Evolutionary conservation across 2,329 filamentous ascomycete genomes (phyloP), one percentile per base, ranked within the genome.

Genomic region (Alternaria postmessia): DNA sequence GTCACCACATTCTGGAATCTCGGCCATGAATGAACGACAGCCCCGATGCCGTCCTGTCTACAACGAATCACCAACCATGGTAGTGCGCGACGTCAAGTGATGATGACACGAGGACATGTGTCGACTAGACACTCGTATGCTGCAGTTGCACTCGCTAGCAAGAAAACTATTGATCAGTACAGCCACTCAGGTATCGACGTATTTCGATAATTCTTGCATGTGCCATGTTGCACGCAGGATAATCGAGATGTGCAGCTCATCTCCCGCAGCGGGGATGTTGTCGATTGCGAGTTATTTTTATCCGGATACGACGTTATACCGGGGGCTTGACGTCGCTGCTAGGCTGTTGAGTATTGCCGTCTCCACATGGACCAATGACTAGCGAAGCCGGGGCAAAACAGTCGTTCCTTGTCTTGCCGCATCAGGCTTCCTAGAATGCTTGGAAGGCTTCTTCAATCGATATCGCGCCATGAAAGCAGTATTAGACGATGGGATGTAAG

Each of bases 201-300:
- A 22, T 38, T 36, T 49, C 32, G 32, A 49, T 26, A 22, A 48
- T n/a, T 12, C 11, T 43, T 12, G 11, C 39, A 18, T 42, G 18
- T 22, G 32, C 48, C 51, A 48, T 52, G 57, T 60, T 22, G 53
- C 47, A 41, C 53, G 47, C 53, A 6, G 41, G 18, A 41, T 8
- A 32, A 9, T 26, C 28, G 32, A 57, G 30, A 32, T 52, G 57
- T 57, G 46, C 41, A 42, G 36, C 18, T 44, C 52, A 39, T 59
- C 52, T 51, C 44, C n/a, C 30, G 57, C 46, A 28, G 36, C 28
- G 42, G 30, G 41, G 54, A 30, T 46, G 32, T 52, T 56, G 51
- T 54, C 42, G 42, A 65, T 46, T 34, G 20, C 24, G 44, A 41
- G 54, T 63, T 67, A 67, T 69, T 69, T 69, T 69, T 63, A 64